Evolutionary conservation across 768 basidiomycete species (phyloP).

Genomic region (Podaxis pistillaris): DNA sequence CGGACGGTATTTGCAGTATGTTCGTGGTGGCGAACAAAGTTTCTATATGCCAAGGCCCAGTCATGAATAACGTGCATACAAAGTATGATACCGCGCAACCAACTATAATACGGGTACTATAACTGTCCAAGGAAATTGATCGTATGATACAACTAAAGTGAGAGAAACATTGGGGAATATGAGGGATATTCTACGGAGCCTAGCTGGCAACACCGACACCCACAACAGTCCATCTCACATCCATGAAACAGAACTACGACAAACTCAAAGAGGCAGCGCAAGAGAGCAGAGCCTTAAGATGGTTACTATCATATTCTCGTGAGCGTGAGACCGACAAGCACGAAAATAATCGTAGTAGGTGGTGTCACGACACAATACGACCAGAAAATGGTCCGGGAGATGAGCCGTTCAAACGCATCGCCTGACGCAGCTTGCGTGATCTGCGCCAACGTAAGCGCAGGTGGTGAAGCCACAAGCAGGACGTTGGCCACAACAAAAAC

Average conservation of each 20-base stretch:
- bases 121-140: too few relatives aligned
- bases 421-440: conserved; percentile 84
- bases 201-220: too few relatives aligned
- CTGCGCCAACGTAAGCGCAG: conserved; percentile 58
- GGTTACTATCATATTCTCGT: conserved; percentile 41
- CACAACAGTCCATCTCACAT: not conserved
- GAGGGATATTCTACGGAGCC: too few relatives aligned
- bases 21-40: too few relatives aligned
- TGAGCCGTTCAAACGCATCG: conserved; percentile 88
- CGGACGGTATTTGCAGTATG: too few relatives aligned
- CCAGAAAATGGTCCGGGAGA: conserved; percentile 92
- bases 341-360: conserved; percentile 74
- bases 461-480: conserved; percentile 79
- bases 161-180: too few relatives aligned
- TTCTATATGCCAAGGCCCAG: too few relatives aligned
- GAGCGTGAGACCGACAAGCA: conserved; percentile 70
- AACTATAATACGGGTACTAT: too few relatives aligned
- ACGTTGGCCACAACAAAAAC: conserved; percentile 86
- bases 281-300: not conserved
- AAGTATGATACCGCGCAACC: too few relatives aligned
- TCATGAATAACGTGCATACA: too few relatives aligned
- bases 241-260: not conserved
- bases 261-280: not conserved
- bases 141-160: too few relatives aligned
- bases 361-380: conserved; percentile 88